These are phyloP conservation scores for Gossypium longicalyx DNA, from an alignment of 345 rosid genomes.

Conservation along the genomic window DNA sequence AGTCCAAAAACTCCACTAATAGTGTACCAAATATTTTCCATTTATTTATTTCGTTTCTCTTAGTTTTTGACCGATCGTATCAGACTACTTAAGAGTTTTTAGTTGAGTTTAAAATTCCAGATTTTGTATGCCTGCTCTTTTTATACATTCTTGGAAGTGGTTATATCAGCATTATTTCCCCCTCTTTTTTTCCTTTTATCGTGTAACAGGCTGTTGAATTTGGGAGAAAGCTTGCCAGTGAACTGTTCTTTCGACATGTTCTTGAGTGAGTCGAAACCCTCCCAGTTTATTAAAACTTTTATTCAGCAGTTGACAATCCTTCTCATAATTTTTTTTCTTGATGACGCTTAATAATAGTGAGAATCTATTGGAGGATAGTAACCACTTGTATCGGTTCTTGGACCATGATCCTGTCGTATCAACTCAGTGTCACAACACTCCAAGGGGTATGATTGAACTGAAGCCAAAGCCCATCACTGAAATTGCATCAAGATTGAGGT, in stretches of 20 bases:
- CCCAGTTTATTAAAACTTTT: background rate
- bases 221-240: conserved; percentile 66
- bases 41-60: no score
- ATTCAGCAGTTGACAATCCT: background rate
- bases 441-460: conserved; percentile 69
- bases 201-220: conserved; percentile 67
- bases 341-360: conserved; percentile 43
- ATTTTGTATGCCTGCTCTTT: background rate
- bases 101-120: background rate
- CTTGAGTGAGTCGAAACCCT: conserved; percentile 52
- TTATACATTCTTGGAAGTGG: background rate
- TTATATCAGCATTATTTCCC: background rate
- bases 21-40: no score
- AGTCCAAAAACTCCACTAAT: no score
- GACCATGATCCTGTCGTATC: conserved; percentile 71
- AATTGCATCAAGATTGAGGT: conserved; percentile 65
- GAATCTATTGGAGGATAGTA: conserved; percentile 79
- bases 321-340: background rate
- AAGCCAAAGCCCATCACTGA: conserved; percentile 67
- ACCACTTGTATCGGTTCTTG: conserved; percentile 72
- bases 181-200: background rate
- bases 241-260: conserved; percentile 67
- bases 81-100: background rate
- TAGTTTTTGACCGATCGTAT: background rate
- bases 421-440: conserved; percentile 75